Evolutionary conservation across 1,139 yeast species (phyloP).

Genomic region (Zygoascus sp.): DNA sequence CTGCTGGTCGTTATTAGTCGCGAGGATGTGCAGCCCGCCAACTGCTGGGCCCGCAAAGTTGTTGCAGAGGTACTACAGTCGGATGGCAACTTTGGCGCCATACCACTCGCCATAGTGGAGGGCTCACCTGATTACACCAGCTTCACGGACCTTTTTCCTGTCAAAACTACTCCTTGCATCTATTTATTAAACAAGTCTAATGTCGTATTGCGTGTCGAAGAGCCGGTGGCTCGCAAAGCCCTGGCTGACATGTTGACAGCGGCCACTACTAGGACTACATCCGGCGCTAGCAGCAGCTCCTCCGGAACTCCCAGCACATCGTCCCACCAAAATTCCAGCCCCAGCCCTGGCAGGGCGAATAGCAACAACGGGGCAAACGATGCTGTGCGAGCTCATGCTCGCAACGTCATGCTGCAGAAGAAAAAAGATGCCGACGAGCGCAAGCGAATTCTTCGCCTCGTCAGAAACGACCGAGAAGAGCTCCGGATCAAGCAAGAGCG

Average conservation of each 20-base stretch:
- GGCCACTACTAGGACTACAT: slow-evolving; percentile 2
- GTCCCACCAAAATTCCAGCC: no score
- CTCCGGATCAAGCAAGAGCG: slow-evolving; percentile 24
- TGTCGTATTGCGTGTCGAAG: slow-evolving; percentile 43
- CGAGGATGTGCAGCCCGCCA: neutral
- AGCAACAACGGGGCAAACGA: neutral
- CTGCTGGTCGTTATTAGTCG: slow-evolving; percentile 9
- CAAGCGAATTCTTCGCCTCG: slow-evolving; percentile 48
- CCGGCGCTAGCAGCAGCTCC: neutral
- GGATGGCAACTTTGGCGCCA: slow-evolving; percentile 11
- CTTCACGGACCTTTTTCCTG: slow-evolving; percentile 50
- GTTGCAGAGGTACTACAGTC: neutral
- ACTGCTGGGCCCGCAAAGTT: slow-evolving; percentile 8
- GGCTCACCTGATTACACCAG: slow-evolving; percentile 46
- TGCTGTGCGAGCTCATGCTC: slow-evolving; percentile 2
- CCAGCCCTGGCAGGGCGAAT: no score
- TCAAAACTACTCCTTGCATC: slow-evolving; percentile 45
- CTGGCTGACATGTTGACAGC: slow-evolving; percentile 32
- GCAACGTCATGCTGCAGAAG: slow-evolving; percentile 25
- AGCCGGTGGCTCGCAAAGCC: slow-evolving; percentile 29
- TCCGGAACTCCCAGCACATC: slow-evolving; percentile 1
- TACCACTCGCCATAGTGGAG: slow-evolving; percentile 19
- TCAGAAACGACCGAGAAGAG: slow-evolving; percentile 51
- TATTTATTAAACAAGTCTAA: slow-evolving; percentile 46
- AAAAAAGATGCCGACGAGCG: slow-evolving; percentile 48